Conservation (phyloP, 305 asterid species). For the Nicotiana rustica region DNA sequence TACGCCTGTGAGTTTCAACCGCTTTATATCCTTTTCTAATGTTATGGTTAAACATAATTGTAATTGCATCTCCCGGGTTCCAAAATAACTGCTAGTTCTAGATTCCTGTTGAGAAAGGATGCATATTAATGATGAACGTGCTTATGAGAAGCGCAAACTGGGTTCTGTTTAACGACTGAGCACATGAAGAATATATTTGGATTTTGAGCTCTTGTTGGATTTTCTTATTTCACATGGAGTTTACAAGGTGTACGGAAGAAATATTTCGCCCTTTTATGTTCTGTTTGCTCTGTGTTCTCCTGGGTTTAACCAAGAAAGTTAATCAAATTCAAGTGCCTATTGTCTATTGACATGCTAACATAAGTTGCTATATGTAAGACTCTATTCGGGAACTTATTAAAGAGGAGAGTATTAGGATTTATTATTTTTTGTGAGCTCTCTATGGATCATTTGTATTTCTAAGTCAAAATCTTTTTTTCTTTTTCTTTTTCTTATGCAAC, state of each 20-base stretch:
- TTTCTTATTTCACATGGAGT: not conserved
- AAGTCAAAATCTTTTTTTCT: not conserved
- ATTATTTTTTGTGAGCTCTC: constrained; percentile 18
- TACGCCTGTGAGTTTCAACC: constrained; percentile 77
- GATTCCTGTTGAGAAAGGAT: constrained; percentile 14
- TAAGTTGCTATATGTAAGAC: constrained; percentile 13
- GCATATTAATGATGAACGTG: not conserved
- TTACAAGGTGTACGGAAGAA: not conserved
- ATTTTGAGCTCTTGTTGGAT: constrained; percentile 5
- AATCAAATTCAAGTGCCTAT: not conserved
- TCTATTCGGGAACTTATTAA: constrained; percentile 2
- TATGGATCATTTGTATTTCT: not conserved
- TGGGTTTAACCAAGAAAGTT: not conserved
- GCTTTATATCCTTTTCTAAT: constrained; percentile 27
- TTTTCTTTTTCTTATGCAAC: not conserved
- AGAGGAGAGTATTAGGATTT: constrained; percentile 8
- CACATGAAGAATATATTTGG: constrained; percentile 3
- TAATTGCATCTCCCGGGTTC: constrained; percentile 26
- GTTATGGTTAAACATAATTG: constrained; percentile 18
- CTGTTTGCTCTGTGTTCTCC: not conserved
- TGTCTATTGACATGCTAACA: not conserved
- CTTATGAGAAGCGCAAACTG: not conserved
- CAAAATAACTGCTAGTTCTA: constrained; percentile 14
- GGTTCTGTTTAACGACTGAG: constrained; percentile 3
- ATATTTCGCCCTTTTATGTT: constrained; percentile 12